Evolutionary conservation across 805 yeast species (phyloP).

Genomic region (Candida broadrunensis): DNA sequence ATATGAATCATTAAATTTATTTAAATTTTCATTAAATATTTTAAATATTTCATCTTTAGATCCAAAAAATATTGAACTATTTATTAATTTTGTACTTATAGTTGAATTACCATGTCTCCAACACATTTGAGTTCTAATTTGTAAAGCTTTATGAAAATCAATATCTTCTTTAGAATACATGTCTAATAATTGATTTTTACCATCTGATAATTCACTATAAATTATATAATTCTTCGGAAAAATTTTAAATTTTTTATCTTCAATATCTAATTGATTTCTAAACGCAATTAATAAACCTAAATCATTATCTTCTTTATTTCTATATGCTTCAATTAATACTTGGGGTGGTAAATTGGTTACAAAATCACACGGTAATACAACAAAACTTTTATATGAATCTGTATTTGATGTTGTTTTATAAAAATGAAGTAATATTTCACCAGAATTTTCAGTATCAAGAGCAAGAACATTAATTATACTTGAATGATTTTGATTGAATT

Average conservation of each 20-base stretch:
- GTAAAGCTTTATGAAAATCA: slow-evolving; percentile 66
- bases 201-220: slow-evolving; percentile 47
- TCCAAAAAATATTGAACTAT: slow-evolving; percentile 60
- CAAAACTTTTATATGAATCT: slow-evolving; percentile 46
- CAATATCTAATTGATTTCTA: slow-evolving; percentile 67
- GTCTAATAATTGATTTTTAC: slow-evolving; percentile 60
- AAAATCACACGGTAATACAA: slow-evolving; percentile 92
- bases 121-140: slow-evolving; percentile 78
- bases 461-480: slow-evolving; percentile 20
- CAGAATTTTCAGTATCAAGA: slow-evolving; percentile 45
- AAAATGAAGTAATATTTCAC: slow-evolving; percentile 53
- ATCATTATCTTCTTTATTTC: slow-evolving; percentile 66
- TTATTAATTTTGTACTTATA: slow-evolving; percentile 72
- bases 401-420: slow-evolving; percentile 30
- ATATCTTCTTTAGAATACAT: slow-evolving; percentile 66
- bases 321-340: slow-evolving; percentile 75
- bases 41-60: slow-evolving; percentile 45
- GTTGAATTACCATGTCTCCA: slow-evolving; percentile 84
- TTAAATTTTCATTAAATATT: slow-evolving; percentile 41
- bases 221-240: slow-evolving; percentile 67
- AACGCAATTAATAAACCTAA: slow-evolving; percentile 77
- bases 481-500: slow-evolving; percentile 10
- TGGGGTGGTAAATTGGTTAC: slow-evolving; percentile 91
- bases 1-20: slow-evolving; percentile 32
- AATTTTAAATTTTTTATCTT: slow-evolving; percentile 64